phyloP scores from a whole-genome alignment of 306 rosid genomes.

The apple (Malus domestica) region DNA sequence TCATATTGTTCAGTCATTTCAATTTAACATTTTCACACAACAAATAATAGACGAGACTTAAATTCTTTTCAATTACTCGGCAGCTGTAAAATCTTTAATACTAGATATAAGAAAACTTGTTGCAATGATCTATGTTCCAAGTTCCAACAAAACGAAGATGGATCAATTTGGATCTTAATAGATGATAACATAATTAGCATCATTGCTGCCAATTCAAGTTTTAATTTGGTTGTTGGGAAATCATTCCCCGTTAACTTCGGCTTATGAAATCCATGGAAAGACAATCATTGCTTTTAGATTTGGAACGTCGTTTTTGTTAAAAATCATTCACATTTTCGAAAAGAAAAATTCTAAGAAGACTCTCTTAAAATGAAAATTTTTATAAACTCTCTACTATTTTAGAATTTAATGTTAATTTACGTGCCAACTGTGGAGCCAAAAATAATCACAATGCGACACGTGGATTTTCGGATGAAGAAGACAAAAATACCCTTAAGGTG shows the following conservation, averaged over 20 bases:
- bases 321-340: neutral
- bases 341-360: no score
- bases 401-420: no score
- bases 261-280: neutral
- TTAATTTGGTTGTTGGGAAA: neutral
- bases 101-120: no score
- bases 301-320: neutral
- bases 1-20: no score
- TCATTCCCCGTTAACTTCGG: neutral
- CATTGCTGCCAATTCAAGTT: neutral
- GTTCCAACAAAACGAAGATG: neutral
- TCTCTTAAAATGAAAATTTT: rapidly evolving
- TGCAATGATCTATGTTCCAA: neutral
- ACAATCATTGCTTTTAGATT: neutral
- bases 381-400: rapidly evolving
- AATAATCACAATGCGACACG: no score
- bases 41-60: no score
- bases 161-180: neutral
- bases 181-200: neutral
- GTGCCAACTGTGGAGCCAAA: no score
- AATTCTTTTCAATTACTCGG: no score
- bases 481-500: no score
- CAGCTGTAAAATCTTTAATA: neutral
- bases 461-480: no score
- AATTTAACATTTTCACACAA: no score